Percentiles rank a stretch among this genome's conserved stretches.
Conservation (phyloP, 768 basidiomycete species). For the Daedaleopsis sinensis region DNA sequence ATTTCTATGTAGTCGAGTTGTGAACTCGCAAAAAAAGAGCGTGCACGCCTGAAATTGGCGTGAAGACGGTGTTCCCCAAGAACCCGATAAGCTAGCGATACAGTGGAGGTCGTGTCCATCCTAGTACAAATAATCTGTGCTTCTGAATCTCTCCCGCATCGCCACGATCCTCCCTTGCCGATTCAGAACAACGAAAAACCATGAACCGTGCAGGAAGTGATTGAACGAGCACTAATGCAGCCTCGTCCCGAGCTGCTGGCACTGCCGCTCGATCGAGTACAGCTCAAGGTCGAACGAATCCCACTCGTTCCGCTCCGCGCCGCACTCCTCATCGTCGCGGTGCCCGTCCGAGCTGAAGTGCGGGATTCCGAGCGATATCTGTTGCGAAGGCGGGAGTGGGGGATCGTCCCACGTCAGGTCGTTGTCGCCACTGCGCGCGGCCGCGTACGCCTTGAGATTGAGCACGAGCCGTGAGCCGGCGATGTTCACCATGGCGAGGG, state of each 20-base stretch:
- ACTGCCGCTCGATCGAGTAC: constrained; percentile 31
- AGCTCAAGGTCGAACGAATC: constrained; percentile 27
- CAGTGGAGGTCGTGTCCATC: constrained; percentile 2
- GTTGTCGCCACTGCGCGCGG: constrained; percentile 10
- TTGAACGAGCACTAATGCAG: constrained; percentile 8
- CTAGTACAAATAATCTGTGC: constrained; percentile 16
- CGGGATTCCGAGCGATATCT: neutral
- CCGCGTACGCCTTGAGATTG: constrained; percentile 30
- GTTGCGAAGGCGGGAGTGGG: neutral
- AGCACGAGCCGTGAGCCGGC: constrained; percentile 30
- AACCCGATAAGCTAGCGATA: constrained; percentile 19
- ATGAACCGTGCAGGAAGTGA: too few relatives aligned
- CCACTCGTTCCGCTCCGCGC: neutral
- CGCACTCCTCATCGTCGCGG: neutral
- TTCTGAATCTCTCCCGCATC: neutral
- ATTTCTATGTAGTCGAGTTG: too few relatives aligned
- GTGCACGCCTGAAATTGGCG: too few relatives aligned
- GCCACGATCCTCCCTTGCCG: too few relatives aligned
- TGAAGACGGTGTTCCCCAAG: neutral
- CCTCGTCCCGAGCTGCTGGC: constrained; percentile 29
- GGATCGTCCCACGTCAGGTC: constrained; percentile 16
- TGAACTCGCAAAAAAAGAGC: too few relatives aligned
- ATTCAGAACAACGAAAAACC: too few relatives aligned
- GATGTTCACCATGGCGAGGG: constrained; percentile 32
- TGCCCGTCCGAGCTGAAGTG: neutral